phyloP scores from a whole-genome alignment of 2,329 filamentous ascomycete species.

The Emericellopsis atlantica region DNA sequence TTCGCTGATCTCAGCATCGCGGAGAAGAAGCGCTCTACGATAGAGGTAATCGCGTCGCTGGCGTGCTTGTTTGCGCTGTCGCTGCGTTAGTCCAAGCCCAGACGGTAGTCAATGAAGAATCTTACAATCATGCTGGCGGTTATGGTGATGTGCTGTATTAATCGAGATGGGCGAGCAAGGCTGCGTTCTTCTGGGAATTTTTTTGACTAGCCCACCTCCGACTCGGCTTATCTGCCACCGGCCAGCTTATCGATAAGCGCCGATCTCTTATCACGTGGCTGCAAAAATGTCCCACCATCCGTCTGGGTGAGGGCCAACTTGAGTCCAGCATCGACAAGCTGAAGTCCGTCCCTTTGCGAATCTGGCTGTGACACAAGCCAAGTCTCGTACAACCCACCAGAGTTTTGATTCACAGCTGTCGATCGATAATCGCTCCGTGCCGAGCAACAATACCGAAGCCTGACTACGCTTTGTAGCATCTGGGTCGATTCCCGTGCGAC shows the following conservation, averaged over 20 bases:
- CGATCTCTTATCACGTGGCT: conserved; percentile 25
- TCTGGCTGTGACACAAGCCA: not conserved
- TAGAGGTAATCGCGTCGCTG: conserved; percentile 56
- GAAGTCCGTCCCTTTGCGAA: not conserved
- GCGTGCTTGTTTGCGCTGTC: conserved; percentile 24
- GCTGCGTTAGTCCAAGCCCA: not conserved
- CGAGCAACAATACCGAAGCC: not conserved
- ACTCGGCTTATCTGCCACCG: not conserved
- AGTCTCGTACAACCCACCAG: not conserved
- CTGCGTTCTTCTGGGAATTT: not conserved
- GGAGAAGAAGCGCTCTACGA: conserved; percentile 72
- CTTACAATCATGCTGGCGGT: conserved; percentile 14
- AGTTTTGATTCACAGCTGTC: not conserved
- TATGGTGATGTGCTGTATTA: not conserved
- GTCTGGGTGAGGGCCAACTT: too few species aligned
- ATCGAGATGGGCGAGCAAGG: not conserved
- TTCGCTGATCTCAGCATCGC: conserved; percentile 85
- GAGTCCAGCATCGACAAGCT: not conserved
- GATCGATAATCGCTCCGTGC: not conserved
- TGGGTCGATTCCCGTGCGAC: not conserved
- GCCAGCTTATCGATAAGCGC: conserved; percentile 10
- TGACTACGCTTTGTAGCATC: not conserved
- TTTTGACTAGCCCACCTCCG: not conserved
- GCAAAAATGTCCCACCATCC: conserved; percentile 23
- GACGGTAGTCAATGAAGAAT: not conserved